Evolutionary conservation across 108 stramenopile species (phyloP).

Genomic region (Nannochloropsis salina): DNA sequence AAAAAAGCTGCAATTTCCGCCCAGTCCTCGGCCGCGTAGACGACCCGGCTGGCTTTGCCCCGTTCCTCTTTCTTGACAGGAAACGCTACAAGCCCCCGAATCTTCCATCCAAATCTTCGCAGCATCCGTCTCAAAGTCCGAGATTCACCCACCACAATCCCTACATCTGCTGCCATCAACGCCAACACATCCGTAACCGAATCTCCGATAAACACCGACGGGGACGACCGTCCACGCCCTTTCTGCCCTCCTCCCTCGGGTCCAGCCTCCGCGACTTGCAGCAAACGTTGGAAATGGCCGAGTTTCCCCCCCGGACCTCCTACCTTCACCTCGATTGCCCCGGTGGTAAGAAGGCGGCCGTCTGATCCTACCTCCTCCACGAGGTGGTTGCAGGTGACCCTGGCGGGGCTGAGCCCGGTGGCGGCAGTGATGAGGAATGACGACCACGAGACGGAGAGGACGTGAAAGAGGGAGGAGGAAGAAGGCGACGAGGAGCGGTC

Average conservation of each 20-base stretch:
- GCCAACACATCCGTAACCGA: neutral
- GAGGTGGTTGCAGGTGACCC: neutral
- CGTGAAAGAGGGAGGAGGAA: neutral
- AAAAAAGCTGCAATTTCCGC: conserved; percentile 11
- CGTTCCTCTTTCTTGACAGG: neutral
- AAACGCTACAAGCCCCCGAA: neutral
- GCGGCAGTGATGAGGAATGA: conserved; percentile 7
- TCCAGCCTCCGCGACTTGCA: neutral
- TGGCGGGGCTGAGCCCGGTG: conserved; percentile 6
- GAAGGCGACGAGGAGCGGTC: neutral
- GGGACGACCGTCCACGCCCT: neutral
- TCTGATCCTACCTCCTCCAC: neutral
- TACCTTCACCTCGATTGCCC: neutral
- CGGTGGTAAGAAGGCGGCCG: neutral
- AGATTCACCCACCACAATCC: neutral
- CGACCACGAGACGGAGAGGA: conserved; percentile 9
- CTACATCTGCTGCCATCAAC: neutral
- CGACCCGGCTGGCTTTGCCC: neutral
- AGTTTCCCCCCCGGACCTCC: neutral
- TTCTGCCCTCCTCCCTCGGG: neutral
- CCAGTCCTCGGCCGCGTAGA: neutral
- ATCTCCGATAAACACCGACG: neutral
- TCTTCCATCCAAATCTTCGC: neutral
- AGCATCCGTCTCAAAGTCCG: neutral
- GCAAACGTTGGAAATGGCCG: neutral